Percentiles rank a stretch among this genome's conserved stretches.
These are phyloP conservation scores for Scleroderma bovista DNA, from an alignment of 768 basidiomycete species.

Conservation along the genomic window DNA sequence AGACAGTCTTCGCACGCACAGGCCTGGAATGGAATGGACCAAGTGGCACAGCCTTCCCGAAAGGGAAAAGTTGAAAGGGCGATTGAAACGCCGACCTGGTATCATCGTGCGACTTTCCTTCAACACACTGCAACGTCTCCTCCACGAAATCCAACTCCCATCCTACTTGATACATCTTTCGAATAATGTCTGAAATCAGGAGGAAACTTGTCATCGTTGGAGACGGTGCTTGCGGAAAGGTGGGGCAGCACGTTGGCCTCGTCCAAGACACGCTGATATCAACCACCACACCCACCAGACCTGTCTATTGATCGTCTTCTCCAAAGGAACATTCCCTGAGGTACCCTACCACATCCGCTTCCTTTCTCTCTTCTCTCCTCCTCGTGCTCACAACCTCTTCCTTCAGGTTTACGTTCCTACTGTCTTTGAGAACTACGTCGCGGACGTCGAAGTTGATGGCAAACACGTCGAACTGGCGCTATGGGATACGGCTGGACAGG, in stretches of 20 bases:
- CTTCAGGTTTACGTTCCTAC: conserved; percentile 95
- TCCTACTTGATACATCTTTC: conserved; percentile 26
- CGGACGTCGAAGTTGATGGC: conserved; percentile 97
- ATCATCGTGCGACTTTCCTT: conserved; percentile 33
- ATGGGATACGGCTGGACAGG: conserved; percentile 99
- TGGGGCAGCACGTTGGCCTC: conserved; percentile 26
- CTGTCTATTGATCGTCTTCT: conserved; percentile 93
- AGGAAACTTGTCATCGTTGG: conserved; percentile 99
- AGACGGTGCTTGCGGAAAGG: conserved; percentile 97
- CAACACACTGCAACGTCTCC: conserved; percentile 32
- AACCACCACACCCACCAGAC: conserved; percentile 44
- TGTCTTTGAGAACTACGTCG: conserved; percentile 99
- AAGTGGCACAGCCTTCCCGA: conserved; percentile 23
- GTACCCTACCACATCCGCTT: conserved; percentile 43
- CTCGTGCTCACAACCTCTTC: not conserved
- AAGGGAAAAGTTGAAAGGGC: conserved; percentile 28
- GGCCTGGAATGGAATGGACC: conserved; percentile 20
- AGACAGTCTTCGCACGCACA: conserved; percentile 11
- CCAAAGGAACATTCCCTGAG: conserved; percentile 95
- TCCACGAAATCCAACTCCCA: conserved; percentile 20
- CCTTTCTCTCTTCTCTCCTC: not conserved
- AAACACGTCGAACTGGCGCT: conserved; percentile 98
- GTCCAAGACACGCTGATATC: conserved; percentile 15
- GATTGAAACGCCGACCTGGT: conserved; percentile 14
- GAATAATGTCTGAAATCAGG: conserved; percentile 90